These are phyloP conservation scores for Crithidia fasciculata DNA, from an alignment of 208 protist species.

Conservation along the genomic window DNA sequence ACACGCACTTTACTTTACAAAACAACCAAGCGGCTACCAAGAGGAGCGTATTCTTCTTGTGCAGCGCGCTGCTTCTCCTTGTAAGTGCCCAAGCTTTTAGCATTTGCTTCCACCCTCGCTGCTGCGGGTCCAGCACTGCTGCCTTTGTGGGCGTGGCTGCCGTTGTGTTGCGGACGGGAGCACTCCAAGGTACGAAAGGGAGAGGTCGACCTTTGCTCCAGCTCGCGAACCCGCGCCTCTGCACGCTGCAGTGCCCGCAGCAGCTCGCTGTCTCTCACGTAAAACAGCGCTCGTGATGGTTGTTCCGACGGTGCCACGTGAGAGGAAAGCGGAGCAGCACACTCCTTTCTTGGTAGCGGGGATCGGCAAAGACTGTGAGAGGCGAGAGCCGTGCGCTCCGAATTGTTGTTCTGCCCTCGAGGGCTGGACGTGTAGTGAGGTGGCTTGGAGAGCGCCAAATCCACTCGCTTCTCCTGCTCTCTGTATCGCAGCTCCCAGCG, in stretches of 20 bases:
- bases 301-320: background rate
- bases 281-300: background rate
- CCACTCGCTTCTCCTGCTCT: slow-evolving; percentile 27
- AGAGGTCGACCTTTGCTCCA: slow-evolving; percentile 27
- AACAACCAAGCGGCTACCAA: background rate
- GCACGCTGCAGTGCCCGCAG: slow-evolving; percentile 59
- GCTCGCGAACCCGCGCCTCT: slow-evolving; percentile 45
- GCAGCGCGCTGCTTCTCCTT: background rate
- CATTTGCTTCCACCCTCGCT: no score
- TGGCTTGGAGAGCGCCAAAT: slow-evolving; percentile 18
- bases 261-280: slow-evolving; percentile 75
- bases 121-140: no score
- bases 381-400: background rate
- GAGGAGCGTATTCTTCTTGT: background rate
- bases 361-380: slow-evolving; percentile 3
- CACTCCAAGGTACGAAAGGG: no score
- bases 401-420: background rate
- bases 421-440: no score
- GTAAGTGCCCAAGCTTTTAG: background rate
- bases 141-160: no score
- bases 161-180: no score
- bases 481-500: slow-evolving; percentile 22
- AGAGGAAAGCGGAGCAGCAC: background rate
- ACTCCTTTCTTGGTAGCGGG: background rate
- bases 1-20: background rate